Evolutionary conservation across 768 basidiomycete genomes (phyloP).

Genomic region (Mycena pura): DNA sequence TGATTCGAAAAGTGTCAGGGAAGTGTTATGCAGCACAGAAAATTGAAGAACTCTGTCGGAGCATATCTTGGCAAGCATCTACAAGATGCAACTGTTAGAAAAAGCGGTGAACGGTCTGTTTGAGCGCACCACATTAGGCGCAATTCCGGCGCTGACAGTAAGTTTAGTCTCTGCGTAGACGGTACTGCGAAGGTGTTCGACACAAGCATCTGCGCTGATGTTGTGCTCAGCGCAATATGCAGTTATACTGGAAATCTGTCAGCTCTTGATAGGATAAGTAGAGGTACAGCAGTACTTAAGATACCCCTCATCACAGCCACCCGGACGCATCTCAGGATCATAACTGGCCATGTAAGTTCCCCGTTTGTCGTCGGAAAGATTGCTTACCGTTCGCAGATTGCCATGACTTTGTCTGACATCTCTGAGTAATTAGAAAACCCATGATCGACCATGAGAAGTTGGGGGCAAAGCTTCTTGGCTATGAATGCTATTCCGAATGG

Average conservation of each 20-base stretch:
- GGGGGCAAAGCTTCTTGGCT: conserved; percentile 92
- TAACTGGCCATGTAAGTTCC: conserved; percentile 32
- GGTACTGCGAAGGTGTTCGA: conserved; percentile 73
- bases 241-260: conserved; percentile 67
- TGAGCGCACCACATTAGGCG: conserved; percentile 83
- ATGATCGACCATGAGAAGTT: conserved; percentile 72
- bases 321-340: conserved; percentile 76
- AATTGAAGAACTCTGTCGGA: conserved; percentile 75
- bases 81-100: conserved; percentile 25
- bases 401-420: conserved; percentile 80
- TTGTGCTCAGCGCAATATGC: conserved; percentile 75
- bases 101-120: too few species aligned
- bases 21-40: neutral
- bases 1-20: conserved; percentile 32
- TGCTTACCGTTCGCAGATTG: conserved; percentile 56
- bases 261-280: neutral
- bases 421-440: conserved; percentile 70
- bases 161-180: conserved; percentile 82
- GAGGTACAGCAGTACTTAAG: conserved; percentile 68
- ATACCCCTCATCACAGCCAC: conserved; percentile 91
- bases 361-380: neutral
- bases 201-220: conserved; percentile 74
- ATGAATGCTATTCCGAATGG: conserved; percentile 68
- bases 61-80: conserved; percentile 98
- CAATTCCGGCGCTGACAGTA: conserved; percentile 95